A percentile compares a stretch with the other conserved stretches of the same genome.
Conservation (phyloP, 2,329 filamentous ascomycete genomes). For the Tolypocladium guangdongense region DNA sequence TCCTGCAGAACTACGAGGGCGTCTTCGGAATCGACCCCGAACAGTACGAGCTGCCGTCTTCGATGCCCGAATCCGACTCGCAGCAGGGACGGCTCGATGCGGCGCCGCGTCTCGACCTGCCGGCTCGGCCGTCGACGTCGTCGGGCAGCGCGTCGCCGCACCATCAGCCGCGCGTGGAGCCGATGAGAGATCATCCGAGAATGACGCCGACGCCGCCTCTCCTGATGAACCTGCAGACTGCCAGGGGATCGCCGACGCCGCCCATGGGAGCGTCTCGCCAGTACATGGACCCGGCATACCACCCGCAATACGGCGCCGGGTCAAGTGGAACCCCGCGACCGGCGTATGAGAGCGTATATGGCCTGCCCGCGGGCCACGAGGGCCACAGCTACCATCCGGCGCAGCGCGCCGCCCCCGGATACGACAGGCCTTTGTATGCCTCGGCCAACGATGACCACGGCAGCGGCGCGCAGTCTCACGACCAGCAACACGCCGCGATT, state of each 20-base stretch:
- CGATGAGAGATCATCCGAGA: conserved; percentile 17
- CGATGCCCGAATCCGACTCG: conserved; percentile 26
- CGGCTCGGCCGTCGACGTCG: conserved; percentile 39
- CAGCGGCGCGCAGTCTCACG: conserved; percentile 2
- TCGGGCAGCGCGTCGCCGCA: conserved; percentile 40
- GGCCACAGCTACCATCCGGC: conserved; percentile 6
- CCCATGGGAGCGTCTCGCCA: conserved; percentile 15
- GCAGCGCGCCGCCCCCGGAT: conserved; percentile 18
- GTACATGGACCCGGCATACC: conserved; percentile 34
- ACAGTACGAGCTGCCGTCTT: conserved; percentile 46
- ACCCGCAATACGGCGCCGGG: conserved; percentile 23
- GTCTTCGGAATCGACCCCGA: conserved; percentile 71
- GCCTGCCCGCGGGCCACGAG: conserved; percentile 14
- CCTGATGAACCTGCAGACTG: conserved; percentile 17
- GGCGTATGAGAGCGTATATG: conserved; percentile 34
- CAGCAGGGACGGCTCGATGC: conserved; percentile 18
- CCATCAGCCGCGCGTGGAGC: conserved; percentile 29
- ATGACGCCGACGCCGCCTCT: conserved; percentile 41
- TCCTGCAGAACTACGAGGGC: conserved; percentile 78
- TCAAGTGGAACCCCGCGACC: conserved; percentile 21
- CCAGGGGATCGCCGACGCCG: conserved; percentile 33
- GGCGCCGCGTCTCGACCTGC: conserved; percentile 20
- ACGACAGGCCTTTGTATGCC: conserved; percentile 27
- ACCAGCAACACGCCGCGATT: conserved; percentile 16
- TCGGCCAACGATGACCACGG: conserved; percentile 12